These are phyloP conservation scores for Galeopsis tetrahit DNA, from an alignment of 257 asterid genomes.

Conservation along the genomic window DNA sequence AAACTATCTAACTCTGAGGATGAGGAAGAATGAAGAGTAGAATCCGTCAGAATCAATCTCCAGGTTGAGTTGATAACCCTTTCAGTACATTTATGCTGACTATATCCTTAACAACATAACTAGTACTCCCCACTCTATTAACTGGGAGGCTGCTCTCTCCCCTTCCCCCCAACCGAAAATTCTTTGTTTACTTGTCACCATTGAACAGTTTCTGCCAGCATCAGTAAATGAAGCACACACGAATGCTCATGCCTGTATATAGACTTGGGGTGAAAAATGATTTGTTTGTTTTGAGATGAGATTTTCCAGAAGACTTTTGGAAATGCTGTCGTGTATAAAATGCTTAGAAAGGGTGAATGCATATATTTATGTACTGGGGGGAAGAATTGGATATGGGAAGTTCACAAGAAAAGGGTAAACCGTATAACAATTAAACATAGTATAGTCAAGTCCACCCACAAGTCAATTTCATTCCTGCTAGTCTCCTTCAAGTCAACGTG, in stretches of 20 bases:
- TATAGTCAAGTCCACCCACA: neutral
- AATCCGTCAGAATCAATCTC: slow-evolving; percentile 24
- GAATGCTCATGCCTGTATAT: neutral
- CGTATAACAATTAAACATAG: neutral
- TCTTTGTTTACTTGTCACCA: neutral
- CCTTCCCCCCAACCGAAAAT: neutral
- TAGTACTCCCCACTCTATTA: neutral
- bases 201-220: slow-evolving; percentile 2
- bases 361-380: neutral
- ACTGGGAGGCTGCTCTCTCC: neutral
- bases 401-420: neutral
- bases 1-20: slow-evolving; percentile 38
- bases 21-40: slow-evolving; percentile 39
- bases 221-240: neutral
- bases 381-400: neutral
- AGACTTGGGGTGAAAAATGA: neutral
- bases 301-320: neutral
- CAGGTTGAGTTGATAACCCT: slow-evolving; percentile 33
- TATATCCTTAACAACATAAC: neutral
- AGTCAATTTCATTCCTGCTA: neutral
- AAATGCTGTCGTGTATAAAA: neutral
- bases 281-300: neutral
- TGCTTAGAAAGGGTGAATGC: neutral
- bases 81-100: neutral
- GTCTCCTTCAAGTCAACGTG: neutral